Conservation (phyloP, 257 asterid species). For the Capsicum rhomboideum region DNA sequence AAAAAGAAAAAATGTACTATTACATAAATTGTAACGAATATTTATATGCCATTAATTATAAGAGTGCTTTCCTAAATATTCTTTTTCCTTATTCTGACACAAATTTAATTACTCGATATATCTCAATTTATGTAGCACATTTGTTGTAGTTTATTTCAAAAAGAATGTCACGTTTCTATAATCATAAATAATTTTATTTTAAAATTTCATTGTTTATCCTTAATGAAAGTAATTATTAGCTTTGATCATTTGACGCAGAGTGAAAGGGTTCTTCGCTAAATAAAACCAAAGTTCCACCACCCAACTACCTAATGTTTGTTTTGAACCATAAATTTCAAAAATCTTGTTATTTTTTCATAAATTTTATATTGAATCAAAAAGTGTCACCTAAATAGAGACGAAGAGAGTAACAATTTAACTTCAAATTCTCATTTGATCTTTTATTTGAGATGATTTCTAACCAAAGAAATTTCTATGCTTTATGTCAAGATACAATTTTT, state of each 20-base stretch:
- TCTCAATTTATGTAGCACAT: not conserved
- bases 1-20: too few species aligned
- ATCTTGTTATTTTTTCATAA: not conserved
- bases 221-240: too few species aligned
- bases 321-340: not conserved
- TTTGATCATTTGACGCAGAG: too few species aligned
- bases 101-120: not conserved
- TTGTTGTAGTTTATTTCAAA: not conserved
- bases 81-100: not conserved
- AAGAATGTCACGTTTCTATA: not conserved
- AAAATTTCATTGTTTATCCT: too few species aligned
- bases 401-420: not conserved
- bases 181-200: not conserved
- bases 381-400: fast-evolving
- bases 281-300: too few species aligned
- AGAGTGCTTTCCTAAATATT: not conserved
- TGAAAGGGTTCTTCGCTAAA: too few species aligned
- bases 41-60: too few species aligned
- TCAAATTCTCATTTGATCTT: not conserved
- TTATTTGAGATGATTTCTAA: not conserved
- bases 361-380: not conserved
- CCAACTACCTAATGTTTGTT: not conserved
- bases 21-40: too few species aligned
- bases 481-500: not conserved
- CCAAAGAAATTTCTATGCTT: not conserved